phyloP scores from a whole-genome alignment of 768 basidiomycete species.

The Mycena metata region DNA sequence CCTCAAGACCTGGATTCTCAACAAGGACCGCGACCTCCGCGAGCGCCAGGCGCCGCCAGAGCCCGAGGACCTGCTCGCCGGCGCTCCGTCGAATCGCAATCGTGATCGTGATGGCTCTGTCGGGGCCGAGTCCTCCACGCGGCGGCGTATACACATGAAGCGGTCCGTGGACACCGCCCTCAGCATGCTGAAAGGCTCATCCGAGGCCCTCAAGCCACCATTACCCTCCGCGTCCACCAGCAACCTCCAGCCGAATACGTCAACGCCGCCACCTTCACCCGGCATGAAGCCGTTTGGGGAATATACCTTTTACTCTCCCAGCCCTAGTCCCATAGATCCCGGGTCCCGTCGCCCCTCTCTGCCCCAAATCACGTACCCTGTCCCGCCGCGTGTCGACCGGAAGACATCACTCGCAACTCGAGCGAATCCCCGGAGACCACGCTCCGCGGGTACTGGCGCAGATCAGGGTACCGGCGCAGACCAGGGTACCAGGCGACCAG shows the following conservation, averaged over 20 bases:
- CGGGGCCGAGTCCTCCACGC: conserved; percentile 44
- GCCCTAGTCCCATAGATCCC: conserved; percentile 46
- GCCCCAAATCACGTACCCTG: conserved; percentile 64
- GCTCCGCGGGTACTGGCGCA: conserved; percentile 79
- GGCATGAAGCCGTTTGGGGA: conserved; percentile 56
- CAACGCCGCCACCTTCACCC: conserved; percentile 60
- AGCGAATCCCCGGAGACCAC: conserved; percentile 64
- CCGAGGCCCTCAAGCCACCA: conserved; percentile 51
- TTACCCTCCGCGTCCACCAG: conserved; percentile 49
- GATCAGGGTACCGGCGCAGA: conserved; percentile 69
- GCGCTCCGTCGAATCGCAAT: conserved; percentile 22
- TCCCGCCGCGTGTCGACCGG: conserved; percentile 48
- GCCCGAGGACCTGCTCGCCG: conserved; percentile 45
- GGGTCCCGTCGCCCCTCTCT: conserved; percentile 76
- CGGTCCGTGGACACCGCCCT: conserved; percentile 83
- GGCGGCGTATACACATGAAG: conserved; percentile 76
- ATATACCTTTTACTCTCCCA: conserved; percentile 60
- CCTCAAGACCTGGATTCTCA: conserved; percentile 74
- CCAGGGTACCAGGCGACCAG: no score
- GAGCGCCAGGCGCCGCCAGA: conserved; percentile 59
- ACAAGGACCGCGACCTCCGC: conserved; percentile 72
- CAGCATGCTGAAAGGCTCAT: conserved; percentile 57
- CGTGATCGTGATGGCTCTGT: conserved; percentile 23
- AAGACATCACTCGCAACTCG: conserved; percentile 52
- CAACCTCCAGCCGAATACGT: conserved; percentile 28